These are phyloP conservation scores for Polytrichum formosum DNA, from an alignment of 225 moss, liverwort and hornwort species.

Conservation along the genomic window DNA sequence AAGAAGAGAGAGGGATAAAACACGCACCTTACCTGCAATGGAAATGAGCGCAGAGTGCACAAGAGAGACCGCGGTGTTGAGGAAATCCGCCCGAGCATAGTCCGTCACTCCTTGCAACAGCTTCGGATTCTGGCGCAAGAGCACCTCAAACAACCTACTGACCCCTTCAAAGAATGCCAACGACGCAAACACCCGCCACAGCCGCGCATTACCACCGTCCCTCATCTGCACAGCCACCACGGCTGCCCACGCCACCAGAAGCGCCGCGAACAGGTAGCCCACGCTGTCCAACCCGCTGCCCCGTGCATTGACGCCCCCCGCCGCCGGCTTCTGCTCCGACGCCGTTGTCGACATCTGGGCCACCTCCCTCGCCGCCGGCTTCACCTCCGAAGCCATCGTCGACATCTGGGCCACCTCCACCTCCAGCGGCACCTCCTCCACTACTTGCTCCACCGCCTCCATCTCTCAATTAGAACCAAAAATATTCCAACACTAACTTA, in stretches of 20 bases:
- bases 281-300: slow-evolving; percentile 20
- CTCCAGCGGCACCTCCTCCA: no score
- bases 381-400: no score
- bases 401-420: no score
- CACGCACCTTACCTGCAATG: slow-evolving; percentile 52
- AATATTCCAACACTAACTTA: no score
- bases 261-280: slow-evolving; percentile 45
- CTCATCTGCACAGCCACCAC: slow-evolving; percentile 37
- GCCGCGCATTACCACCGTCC: slow-evolving; percentile 26
- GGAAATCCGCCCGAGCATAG: slow-evolving; percentile 53
- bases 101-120: slow-evolving; percentile 41
- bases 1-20: neutral
- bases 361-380: no score
- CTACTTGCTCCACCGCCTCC: no score
- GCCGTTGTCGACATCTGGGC: no score
- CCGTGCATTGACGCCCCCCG: no score
- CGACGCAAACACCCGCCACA: slow-evolving; percentile 68
- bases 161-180: slow-evolving; percentile 57
- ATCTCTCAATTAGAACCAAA: no score
- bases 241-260: slow-evolving; percentile 61
- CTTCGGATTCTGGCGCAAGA: slow-evolving; percentile 30
- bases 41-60: slow-evolving; percentile 72
- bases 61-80: slow-evolving; percentile 82
- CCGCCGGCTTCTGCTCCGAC: no score
- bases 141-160: slow-evolving; percentile 33